phyloP scores from a whole-genome alignment of 306 rosid genomes.

The Medicago ruthenica region DNA sequence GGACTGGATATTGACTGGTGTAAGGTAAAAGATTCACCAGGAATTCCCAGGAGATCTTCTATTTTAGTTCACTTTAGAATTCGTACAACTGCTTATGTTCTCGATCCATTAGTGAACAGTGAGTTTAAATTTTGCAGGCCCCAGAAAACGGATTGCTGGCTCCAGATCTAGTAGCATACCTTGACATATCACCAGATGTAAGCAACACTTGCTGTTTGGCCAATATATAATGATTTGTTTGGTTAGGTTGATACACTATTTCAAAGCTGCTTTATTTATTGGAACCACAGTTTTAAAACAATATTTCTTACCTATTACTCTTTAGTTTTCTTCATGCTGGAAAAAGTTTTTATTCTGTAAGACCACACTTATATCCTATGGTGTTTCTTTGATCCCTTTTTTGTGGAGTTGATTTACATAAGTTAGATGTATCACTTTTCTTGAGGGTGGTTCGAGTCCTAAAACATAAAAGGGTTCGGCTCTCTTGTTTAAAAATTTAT shows the following conservation, averaged over 20 bases:
- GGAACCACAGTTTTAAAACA: background rate
- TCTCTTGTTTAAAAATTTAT: constrained; percentile 9
- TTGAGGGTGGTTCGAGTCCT: constrained; percentile 20
- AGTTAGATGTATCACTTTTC: background rate
- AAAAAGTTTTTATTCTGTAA: background rate
- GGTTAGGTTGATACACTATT: background rate
- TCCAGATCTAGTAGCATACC: constrained; percentile 82
- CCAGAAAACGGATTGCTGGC: constrained; percentile 87
- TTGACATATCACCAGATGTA: constrained; percentile 90
- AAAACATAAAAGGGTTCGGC: constrained; percentile 8
- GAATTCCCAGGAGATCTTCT: background rate
- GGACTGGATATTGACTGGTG: constrained; percentile 93
- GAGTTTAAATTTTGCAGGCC: constrained; percentile 60
- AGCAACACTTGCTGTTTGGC: constrained; percentile 25
- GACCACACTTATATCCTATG: constrained; percentile 3
- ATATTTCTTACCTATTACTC: background rate
- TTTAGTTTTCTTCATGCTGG: constrained; percentile 18
- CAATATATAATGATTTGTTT: constrained; percentile 26
- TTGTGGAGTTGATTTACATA: background rate
- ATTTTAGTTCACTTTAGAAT: constrained; percentile 18
- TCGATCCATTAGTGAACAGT: constrained; percentile 8
- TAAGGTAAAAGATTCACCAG: constrained; percentile 59
- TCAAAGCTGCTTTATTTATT: constrained; percentile 25
- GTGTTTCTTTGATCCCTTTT: constrained; percentile 23
- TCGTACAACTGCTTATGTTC: constrained; percentile 10